Conservation (phyloP, 768 basidiomycete genomes). For the Boletus pseudopeckii region DNA sequence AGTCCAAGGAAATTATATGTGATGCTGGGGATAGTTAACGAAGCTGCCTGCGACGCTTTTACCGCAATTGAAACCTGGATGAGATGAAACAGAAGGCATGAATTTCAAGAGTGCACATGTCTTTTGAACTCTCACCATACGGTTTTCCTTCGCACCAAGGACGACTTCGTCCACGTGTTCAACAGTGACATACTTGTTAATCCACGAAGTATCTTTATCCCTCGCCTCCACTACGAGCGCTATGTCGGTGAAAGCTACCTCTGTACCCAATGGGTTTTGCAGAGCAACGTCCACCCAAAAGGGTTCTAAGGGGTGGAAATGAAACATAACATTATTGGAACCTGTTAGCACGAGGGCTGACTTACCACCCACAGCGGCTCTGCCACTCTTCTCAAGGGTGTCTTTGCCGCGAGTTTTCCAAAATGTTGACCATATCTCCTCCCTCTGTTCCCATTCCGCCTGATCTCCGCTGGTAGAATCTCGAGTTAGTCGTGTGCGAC, state of each 20-base stretch:
- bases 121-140: slow-evolving; percentile 45
- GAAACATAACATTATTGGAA: neutral
- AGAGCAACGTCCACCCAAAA: slow-evolving; percentile 76
- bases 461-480: slow-evolving; percentile 44
- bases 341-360: neutral
- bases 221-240: slow-evolving; percentile 50
- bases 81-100: neutral
- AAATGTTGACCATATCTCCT: slow-evolving; percentile 62
- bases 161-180: slow-evolving; percentile 60
- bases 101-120: neutral
- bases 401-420: slow-evolving; percentile 56
- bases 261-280: slow-evolving; percentile 70
- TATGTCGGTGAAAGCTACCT: slow-evolving; percentile 63
- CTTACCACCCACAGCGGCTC: slow-evolving; percentile 63
- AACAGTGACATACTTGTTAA: slow-evolving; percentile 46
- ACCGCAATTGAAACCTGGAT: slow-evolving; percentile 61
- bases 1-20: slow-evolving; percentile 72
- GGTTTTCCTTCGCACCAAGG: slow-evolving; percentile 61
- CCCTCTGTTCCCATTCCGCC: slow-evolving; percentile 58
- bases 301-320: slow-evolving; percentile 43
- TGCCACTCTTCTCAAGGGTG: slow-evolving; percentile 50
- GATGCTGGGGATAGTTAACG: slow-evolving; percentile 54
- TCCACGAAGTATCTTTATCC: slow-evolving; percentile 29
- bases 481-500: slow-evolving; percentile 54
- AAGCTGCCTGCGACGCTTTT: slow-evolving; percentile 47